Evolutionary conservation across 805 yeast species (phyloP).

Genomic region (Pichia eremophila): DNA sequence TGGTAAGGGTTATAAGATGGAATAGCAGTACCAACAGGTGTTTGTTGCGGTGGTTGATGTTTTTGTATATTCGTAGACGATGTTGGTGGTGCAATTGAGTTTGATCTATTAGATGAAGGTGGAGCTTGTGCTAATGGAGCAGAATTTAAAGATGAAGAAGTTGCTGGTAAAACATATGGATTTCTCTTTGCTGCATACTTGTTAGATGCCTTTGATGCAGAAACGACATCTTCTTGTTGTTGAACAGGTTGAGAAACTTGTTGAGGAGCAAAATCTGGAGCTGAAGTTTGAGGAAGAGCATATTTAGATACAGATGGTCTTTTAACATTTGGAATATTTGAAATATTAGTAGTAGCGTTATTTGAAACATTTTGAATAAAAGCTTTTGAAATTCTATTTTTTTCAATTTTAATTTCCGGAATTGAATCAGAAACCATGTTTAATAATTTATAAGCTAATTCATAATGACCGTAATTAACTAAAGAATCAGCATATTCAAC

Average conservation of each 20-base stretch:
- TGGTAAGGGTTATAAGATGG: background rate
- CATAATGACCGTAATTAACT: constrained; percentile 76
- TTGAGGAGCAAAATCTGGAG: background rate
- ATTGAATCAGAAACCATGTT: constrained; percentile 63
- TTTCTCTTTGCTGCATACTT: background rate
- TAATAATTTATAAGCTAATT: constrained; percentile 65
- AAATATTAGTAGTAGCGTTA: constrained; percentile 7
- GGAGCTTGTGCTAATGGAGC: constrained; percentile 7
- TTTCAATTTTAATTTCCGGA: constrained; percentile 62
- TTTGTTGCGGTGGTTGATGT: background rate
- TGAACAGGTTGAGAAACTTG: background rate
- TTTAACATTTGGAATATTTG: constrained; percentile 5
- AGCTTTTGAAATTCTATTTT: constrained; percentile 71
- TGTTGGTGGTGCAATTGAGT: background rate
- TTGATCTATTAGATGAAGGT: constrained; percentile 9
- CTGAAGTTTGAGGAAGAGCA: background rate
- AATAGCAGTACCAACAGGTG: background rate
- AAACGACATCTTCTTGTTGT: background rate
- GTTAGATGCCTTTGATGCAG: background rate
- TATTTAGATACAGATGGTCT: constrained; percentile 3
- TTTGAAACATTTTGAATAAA: constrained; percentile 21
- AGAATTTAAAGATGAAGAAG: background rate
- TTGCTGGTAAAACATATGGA: background rate
- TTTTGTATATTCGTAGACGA: background rate
- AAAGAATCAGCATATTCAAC: constrained; percentile 76